phyloP scores from a whole-genome alignment of 78 protist genomes.

The Tieghemostelium lacteum region DNA sequence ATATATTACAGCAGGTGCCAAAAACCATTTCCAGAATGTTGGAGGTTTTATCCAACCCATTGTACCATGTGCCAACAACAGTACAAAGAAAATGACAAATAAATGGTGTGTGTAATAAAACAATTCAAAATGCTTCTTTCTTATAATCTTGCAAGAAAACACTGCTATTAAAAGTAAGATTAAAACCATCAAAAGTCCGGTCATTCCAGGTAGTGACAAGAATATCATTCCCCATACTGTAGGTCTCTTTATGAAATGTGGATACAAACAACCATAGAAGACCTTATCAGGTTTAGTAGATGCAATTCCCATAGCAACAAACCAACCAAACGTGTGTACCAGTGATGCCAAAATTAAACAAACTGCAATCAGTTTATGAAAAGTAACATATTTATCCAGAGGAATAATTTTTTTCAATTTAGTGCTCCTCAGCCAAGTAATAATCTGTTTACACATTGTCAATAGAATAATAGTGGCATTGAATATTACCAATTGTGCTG shows the following conservation, averaged over 20 bases:
- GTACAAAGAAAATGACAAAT: constrained; percentile 12
- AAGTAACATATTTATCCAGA: constrained; percentile 35
- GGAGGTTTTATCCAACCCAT: constrained; percentile 40
- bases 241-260: constrained; percentile 36
- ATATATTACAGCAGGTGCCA: constrained; percentile 83
- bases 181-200: constrained; percentile 26
- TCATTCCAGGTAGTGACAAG: constrained; percentile 32
- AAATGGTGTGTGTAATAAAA: constrained; percentile 52
- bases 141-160: neutral
- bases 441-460: constrained; percentile 54
- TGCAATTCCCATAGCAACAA: constrained; percentile 33
- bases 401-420: neutral
- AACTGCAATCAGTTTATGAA: constrained; percentile 35
- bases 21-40: constrained; percentile 85
- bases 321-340: constrained; percentile 39
- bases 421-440: constrained; percentile 16
- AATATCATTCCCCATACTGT: constrained; percentile 47
- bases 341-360: neutral
- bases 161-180: neutral
- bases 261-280: constrained; percentile 10
- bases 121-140: constrained; percentile 26
- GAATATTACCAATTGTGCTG: constrained; percentile 16
- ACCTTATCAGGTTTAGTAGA: constrained; percentile 2
- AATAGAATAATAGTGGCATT: constrained; percentile 27
- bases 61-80: constrained; percentile 24